A percentile compares a stretch with the other conserved stretches of the same genome.
Conservation (phyloP, 2,329 filamentous ascomycete genomes). For the Trichoderma asperellum region DNA sequence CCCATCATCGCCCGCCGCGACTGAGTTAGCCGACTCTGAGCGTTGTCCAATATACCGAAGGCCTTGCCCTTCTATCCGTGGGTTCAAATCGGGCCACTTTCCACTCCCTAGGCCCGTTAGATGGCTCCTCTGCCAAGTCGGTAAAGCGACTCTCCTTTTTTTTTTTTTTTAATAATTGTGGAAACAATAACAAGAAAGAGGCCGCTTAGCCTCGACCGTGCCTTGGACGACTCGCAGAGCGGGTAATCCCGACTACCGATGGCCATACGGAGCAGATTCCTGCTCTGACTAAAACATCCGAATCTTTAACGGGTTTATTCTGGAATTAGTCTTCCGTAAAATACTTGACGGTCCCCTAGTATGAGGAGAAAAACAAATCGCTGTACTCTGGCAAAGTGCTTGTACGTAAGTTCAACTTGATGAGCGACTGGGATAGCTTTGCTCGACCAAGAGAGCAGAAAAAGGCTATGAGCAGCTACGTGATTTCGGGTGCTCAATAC, state of each 20-base stretch:
- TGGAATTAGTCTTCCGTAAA: neutral
- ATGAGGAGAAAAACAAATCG: neutral
- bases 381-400: neutral
- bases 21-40: constrained; percentile 12
- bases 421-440: neutral
- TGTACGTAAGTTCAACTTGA: neutral
- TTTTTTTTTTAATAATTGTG: constrained; percentile 16
- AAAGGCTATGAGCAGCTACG: neutral
- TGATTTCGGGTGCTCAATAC: neutral
- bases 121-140: constrained; percentile 22
- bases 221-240: constrained; percentile 16
- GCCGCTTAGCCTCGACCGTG: neutral
- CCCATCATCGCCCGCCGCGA: neutral
- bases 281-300: constrained; percentile 17
- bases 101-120: constrained; percentile 8
- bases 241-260: constrained; percentile 26
- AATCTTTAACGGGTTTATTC: neutral
- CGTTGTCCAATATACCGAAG: constrained; percentile 1
- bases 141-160: constrained; percentile 26
- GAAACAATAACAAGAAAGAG: constrained; percentile 20
- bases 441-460: neutral
- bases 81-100: constrained; percentile 23
- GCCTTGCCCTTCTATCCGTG: constrained; percentile 14
- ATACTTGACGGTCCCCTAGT: neutral
- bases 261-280: constrained; percentile 14